Evolutionary conservation across 495 filamentous ascomycete species (phyloP), one percentile per base, ranked within the genome.

Genomic region (Neurospora sp.): DNA sequence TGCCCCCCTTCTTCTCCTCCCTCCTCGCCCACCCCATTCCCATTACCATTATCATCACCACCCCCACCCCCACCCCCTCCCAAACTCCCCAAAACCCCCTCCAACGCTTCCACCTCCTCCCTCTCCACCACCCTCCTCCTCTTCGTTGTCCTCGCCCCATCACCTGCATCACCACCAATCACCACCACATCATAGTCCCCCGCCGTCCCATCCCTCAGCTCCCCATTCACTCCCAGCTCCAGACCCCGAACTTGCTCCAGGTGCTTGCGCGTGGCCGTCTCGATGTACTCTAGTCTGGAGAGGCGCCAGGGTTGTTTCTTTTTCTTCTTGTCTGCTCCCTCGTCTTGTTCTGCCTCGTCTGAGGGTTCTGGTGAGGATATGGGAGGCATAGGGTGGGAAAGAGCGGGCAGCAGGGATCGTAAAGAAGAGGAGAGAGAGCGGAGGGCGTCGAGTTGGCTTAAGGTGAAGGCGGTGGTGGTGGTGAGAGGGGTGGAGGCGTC

Each of bases 201-300:
- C 75, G 85, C 82, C 0, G 2, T 4, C n/a, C 48, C 53, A 74
- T 89, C 87, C 69, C 85, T 82, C 22, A 90, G 83, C 77, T 87
- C 88, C 12, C 89, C 89, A 48, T 84, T 76, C 31, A 78, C 77
- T 1, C 85, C 87, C 61, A 91, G 76, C 80, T 89, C 86, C 74
- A 90, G 73, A 10, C 88, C 87, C 68, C 86, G 76, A 35, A 83
- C 83, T 16, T 78, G 82, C 80, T 89, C 85, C 61, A 90, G 78
- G 80, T 90, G 87, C 68, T 83, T 82, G 40, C 86, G 79, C 27
- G 88, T 85, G 72, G 93, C 87, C 71, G 85, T 85, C 81, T 96
- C 93, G 65, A 96, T 90, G 81, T 96, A 96, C 74, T 91, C 88
- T 69, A 88, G 83, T 73, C 93, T 81, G 77, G 93, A 82, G 82